Evolutionary conservation across 768 basidiomycete species (phyloP), one percentile per base, ranked within the genome.

Genomic region (Tephrocybe sp.): DNA sequence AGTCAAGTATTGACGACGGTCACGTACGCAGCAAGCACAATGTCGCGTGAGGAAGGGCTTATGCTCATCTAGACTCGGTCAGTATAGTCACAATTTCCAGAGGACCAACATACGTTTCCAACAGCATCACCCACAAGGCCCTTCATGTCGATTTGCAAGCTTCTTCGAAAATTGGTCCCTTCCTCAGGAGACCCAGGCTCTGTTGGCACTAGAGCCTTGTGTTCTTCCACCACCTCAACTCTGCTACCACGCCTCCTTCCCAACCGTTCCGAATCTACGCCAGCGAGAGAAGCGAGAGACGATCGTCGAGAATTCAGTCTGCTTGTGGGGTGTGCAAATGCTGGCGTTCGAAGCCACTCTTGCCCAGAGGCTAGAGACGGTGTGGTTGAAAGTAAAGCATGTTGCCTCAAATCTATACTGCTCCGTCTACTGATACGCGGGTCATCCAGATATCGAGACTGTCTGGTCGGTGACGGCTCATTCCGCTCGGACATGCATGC

Each of bases 21-120:
- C n/a, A 41, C 39, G 69, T 70, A 92, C 88, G 91, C 87, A 44
- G 93, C 95, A 39, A 98, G 81, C 3, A 93, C 93, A 21, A 98
- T 79, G 64, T 98, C 95, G 18, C 95, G 79, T 46, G 84, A 88
- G 4, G 86, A 77, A 9, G 95, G 95, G 59, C 90, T 90, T 47
- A 97, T 95, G 51, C 88, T 91, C 91, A 93, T 91, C 90, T 93
- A 60, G 1, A 44, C n/a, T 37, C 44, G 20, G 23, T 64, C 30
- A 57, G 47, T 40, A 57, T 24, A 12, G 28, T 11, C 28, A 11
- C 28, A 17, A 41, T 30, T 24, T 15, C 39, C 21, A 49, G n/a
- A 8, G 15, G 52, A 10, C 24, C 15, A 8, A 76, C 87, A 63
- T 48, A 90, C 89, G 65, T 90, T 92, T 8, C 90, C 89, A 1